phyloP scores from a whole-genome alignment of 371 early-diverging fungal genomes.

The Mortierella sp. region DNA sequence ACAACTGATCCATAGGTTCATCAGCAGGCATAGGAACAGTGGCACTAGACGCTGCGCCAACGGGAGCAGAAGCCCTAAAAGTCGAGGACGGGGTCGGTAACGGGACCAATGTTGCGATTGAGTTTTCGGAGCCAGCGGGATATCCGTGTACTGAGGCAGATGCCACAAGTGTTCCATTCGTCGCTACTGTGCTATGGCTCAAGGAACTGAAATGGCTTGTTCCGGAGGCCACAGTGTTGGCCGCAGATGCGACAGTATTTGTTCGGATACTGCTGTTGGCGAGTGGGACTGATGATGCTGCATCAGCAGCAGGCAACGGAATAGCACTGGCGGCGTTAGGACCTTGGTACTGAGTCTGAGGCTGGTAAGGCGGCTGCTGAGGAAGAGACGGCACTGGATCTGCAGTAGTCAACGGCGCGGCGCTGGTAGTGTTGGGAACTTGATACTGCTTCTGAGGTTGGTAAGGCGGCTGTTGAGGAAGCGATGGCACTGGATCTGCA shows the following conservation, averaged over 20 bases:
- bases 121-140: constrained; percentile 17
- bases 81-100: constrained; percentile 35
- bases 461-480: too few species aligned
- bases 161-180: constrained; percentile 15
- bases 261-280: constrained; percentile 23
- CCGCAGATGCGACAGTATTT: constrained; percentile 37
- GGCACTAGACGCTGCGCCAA: too few species aligned
- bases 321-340: not conserved
- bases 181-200: constrained; percentile 10
- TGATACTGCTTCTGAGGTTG: too few species aligned
- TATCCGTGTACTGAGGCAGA: constrained; percentile 13
- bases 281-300: constrained; percentile 8
- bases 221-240: constrained; percentile 37
- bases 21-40: constrained; percentile 7
- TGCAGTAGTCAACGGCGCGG: too few species aligned
- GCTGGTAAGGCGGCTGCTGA: not conserved
- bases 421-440: too few species aligned
- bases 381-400: too few species aligned
- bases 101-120: constrained; percentile 35
- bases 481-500: too few species aligned
- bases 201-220: constrained; percentile 27
- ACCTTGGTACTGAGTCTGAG: not conserved
- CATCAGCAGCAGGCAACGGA: constrained; percentile 7
- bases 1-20: constrained; percentile 38
- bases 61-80: constrained; percentile 10